phyloP scores from a whole-genome alignment of 495 filamentous ascomycete species.

The Aspergillus carlsbadensis region DNA sequence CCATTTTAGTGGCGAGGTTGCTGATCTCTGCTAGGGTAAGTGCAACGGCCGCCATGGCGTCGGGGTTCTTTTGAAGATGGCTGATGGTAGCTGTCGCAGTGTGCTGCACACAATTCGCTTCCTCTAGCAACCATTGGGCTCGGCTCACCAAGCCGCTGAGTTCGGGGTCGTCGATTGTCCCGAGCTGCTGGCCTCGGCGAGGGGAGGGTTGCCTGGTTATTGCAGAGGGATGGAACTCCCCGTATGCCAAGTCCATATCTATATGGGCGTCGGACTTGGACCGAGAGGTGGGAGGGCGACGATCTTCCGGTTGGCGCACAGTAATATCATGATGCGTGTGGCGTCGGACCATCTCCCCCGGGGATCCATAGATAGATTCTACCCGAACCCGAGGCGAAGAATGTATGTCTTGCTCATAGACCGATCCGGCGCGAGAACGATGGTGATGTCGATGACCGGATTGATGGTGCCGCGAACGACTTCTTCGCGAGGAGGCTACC shows the following conservation, averaged over 20 bases:
- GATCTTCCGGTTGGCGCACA: constrained; percentile 24
- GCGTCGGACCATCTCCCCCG: constrained; percentile 41
- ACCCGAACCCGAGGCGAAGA: constrained; percentile 20
- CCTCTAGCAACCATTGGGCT: constrained; percentile 72
- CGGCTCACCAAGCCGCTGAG: constrained; percentile 63
- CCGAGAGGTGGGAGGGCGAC: constrained; percentile 30
- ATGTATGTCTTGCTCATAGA: constrained; percentile 37
- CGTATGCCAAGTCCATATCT: constrained; percentile 89
- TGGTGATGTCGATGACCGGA: constrained; percentile 30
- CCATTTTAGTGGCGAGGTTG: constrained; percentile 77
- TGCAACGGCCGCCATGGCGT: constrained; percentile 92
- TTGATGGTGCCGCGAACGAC: constrained; percentile 37
- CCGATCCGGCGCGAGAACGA: constrained; percentile 19
- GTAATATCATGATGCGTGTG: constrained; percentile 45
- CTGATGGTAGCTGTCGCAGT: constrained; percentile 79
- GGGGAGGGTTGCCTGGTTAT: constrained; percentile 34
- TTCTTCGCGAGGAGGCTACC: constrained; percentile 41
- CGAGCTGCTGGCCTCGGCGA: constrained; percentile 20
- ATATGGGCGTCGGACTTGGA: constrained; percentile 59
- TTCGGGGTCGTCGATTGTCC: constrained; percentile 50
- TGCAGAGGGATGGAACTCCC: constrained; percentile 46
- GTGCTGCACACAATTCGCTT: constrained; percentile 84
- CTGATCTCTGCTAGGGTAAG: constrained; percentile 90
- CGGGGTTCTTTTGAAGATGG: constrained; percentile 86
- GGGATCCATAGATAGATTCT: constrained; percentile 22